Conservation (phyloP, 2,329 filamentous ascomycete species). For the Monosporascus sp. region DNA sequence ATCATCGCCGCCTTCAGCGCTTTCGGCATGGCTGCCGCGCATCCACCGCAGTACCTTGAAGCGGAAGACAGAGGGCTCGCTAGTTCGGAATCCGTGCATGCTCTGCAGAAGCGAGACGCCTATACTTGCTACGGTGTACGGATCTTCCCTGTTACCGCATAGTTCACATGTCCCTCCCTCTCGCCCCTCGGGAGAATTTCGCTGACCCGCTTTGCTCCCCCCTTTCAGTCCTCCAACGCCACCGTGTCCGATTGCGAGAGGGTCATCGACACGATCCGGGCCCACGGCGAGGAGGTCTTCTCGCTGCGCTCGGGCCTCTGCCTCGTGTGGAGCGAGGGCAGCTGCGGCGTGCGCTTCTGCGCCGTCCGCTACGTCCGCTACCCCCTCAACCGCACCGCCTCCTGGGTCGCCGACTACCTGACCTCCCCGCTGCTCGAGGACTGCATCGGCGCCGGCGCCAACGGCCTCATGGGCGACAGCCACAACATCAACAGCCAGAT, state of each 20-base stretch:
- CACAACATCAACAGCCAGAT: conserved; percentile 20
- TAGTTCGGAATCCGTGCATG: neutral
- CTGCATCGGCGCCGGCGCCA: conserved; percentile 16
- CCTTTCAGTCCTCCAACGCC: conserved; percentile 13
- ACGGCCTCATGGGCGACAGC: conserved; percentile 20
- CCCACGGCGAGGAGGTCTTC: conserved; percentile 13
- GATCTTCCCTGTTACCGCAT: neutral
- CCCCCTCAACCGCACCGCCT: conserved; percentile 20
- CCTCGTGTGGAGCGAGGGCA: conserved; percentile 18
- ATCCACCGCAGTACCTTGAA: neutral
- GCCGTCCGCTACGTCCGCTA: conserved; percentile 18
- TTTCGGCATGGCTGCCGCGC: conserved; percentile 2
- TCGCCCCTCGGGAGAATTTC: neutral
- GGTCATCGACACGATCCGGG: conserved; percentile 15
- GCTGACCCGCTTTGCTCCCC: conserved; percentile 1
- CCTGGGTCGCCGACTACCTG: conserved; percentile 20
- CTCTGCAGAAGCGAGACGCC: conserved; percentile 21
- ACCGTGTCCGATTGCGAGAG: conserved; percentile 18
- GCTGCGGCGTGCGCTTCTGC: conserved; percentile 22
- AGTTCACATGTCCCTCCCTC: neutral
- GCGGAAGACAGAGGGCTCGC: neutral
- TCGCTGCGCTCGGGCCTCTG: conserved; percentile 19
- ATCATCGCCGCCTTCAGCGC: conserved; percentile 1
- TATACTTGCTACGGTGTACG: conserved; percentile 24
- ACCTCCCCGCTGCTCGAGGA: conserved; percentile 15